A percentile compares a stretch with the other conserved stretches of the same genome.
phyloP scores from a whole-genome alignment of 2,329 filamentous ascomycete genomes.

The Chaetomiaceae sp. region DNA sequence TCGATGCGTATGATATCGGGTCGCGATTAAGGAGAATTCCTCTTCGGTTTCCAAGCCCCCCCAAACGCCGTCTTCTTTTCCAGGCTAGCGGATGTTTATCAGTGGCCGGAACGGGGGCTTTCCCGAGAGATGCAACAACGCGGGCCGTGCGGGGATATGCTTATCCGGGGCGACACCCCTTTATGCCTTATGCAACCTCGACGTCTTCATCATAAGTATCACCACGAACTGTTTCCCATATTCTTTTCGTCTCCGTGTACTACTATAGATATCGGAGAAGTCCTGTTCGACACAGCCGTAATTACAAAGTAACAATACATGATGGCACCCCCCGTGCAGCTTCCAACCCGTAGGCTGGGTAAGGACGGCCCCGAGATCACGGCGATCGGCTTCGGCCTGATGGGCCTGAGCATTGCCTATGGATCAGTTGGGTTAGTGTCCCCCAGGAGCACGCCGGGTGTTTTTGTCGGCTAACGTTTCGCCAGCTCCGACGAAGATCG shows the following conservation, averaged over 20 bases:
- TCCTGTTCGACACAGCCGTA: no score
- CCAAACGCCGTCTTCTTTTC: no score
- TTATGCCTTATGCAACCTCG: background rate
- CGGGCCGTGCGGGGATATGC: background rate
- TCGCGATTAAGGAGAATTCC: no score
- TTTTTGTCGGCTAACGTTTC: background rate
- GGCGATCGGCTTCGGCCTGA: constrained; percentile 49
- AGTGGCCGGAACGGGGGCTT: background rate
- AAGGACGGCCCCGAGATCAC: constrained; percentile 50
- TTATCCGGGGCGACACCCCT: constrained; percentile 3
- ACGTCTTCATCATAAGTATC: background rate
- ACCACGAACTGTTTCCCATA: no score
- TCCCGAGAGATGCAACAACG: background rate
- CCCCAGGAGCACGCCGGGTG: no score
- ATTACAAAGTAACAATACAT: background rate
- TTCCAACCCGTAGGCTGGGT: constrained; percentile 44
- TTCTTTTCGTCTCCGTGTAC: background rate
- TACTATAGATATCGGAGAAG: background rate
- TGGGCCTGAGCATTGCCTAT: constrained; percentile 44
- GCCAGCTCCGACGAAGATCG: constrained; percentile 20
- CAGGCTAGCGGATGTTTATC: constrained; percentile 1
- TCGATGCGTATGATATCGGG: no score
- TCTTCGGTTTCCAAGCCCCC: no score
- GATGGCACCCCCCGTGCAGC: constrained; percentile 19
- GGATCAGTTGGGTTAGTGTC: constrained; percentile 27